A percentile compares a stretch with the other conserved stretches of the same genome.
Conservation (phyloP, 164 flowering plant species). For the Liquidambar formosana region DNA sequence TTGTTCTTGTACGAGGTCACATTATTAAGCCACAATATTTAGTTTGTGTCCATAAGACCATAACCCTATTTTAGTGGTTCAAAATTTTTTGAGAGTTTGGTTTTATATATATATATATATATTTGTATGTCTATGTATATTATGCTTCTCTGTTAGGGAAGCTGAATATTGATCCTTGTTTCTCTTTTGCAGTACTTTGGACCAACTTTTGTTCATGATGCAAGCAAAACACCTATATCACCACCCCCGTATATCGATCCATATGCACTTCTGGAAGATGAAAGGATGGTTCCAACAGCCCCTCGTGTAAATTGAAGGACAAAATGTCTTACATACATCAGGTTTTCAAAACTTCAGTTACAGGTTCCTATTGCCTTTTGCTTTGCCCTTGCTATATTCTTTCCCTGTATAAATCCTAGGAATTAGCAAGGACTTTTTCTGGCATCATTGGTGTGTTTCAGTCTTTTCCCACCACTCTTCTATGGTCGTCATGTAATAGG, state of each 20-base stretch:
- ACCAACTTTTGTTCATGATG: slow-evolving; percentile 74
- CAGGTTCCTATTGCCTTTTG: not conserved
- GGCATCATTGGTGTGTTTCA: no score
- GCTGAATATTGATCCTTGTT: not conserved
- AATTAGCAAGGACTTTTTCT: not conserved
- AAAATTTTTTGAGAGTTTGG: no score
- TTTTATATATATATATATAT: no score
- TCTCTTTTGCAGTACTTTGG: slow-evolving; percentile 71
- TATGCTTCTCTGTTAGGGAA: not conserved
- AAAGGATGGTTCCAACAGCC: slow-evolving; percentile 60
- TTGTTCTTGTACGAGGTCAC: no score
- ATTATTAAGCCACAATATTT: no score
- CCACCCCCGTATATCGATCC: slow-evolving; percentile 81
- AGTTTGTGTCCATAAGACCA: no score
- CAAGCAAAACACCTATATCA: slow-evolving; percentile 28
- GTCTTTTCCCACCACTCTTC: no score
- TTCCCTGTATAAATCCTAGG: slow-evolving; percentile 15
- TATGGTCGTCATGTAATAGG: no score
- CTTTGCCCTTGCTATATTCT: slow-evolving; percentile 16
- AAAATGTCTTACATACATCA: not conserved
- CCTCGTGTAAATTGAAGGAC: slow-evolving; percentile 50
- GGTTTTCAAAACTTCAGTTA: not conserved
- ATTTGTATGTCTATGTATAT: no score
- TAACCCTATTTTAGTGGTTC: no score
- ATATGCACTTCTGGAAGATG: slow-evolving; percentile 77